Base-by-base conservation (phyloP, 805 yeast species). In the Jamesozyma hellenica region DNA sequence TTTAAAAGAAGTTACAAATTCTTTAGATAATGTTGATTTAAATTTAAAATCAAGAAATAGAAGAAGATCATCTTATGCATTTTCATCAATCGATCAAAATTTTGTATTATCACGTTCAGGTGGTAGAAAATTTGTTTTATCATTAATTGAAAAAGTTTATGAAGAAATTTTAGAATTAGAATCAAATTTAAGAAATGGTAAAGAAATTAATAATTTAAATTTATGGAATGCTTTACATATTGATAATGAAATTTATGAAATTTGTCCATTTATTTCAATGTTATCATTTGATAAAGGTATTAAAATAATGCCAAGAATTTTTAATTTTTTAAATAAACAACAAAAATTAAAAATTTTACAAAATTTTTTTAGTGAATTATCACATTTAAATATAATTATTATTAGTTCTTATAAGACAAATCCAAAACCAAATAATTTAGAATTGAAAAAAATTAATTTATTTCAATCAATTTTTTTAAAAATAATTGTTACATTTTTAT, bases 271-370 rank as follows among this genome's bases (percentile, higher is more conserved):
- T 53, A 74, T 87, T 39, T 85, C 87, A 48, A 77, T 85, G 56
- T 70, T 90, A 48, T 75, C 83, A 21, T 82, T 80, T 56, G 84
- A 84, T 52, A 90, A 90, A 64, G 92, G 94, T 41, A 77, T 86
- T 67, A 88, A 86, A 61, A 73, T 86, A 28, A 78, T 90, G 66
- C 87, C 92, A 38, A 78, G 98, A 63, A 72, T 85, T 43, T 86
- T 86, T 68, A 82, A 85, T 55, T 84, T 87, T 60, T 69, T 90
- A 53, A 66, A 75, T 31, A 71, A 80, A 49, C 85, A 82, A 49
- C 90, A 85, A 56, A 77, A 83, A 48, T 68, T 83, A 45, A 79
- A 88, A 28, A 68, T 85, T 41, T 74, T 85, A 40, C 84, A 88
- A 36, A 73, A 83, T 39, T 68, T 90, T 29, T 81, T 86, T 68